These are phyloP conservation scores for Leccinum boreale DNA, from an alignment of 768 basidiomycete species.

Conservation along the genomic window DNA sequence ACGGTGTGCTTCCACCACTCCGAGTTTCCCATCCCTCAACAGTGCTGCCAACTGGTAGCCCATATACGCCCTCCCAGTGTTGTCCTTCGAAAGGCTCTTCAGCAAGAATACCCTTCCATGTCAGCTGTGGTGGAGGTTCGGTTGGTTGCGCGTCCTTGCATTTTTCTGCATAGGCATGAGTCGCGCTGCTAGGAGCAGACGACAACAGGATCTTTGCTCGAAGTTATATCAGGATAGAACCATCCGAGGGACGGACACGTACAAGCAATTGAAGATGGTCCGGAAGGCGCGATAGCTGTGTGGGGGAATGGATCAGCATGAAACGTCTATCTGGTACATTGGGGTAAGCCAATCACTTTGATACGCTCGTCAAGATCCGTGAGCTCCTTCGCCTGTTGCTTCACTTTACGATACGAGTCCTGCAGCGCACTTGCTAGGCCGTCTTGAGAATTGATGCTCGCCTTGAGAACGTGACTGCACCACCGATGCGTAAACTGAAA, in stretches of 20 bases:
- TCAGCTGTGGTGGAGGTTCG: constrained; percentile 40
- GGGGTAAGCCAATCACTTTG: constrained; percentile 38
- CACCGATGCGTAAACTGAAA: constrained; percentile 11
- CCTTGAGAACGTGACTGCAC: constrained; percentile 60
- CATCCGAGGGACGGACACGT: constrained; percentile 18
- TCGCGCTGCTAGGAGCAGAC: constrained; percentile 44
- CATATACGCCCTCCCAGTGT: constrained; percentile 79
- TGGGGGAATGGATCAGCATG: constrained; percentile 4
- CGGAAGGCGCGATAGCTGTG: constrained; percentile 56
- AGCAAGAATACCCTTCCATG: constrained; percentile 76
- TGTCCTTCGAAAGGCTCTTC: constrained; percentile 86
- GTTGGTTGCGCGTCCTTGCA: constrained; percentile 42
- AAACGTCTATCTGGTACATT: not conserved
- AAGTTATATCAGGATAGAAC: constrained; percentile 1
- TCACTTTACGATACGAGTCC: constrained; percentile 49
- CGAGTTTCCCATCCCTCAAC: constrained; percentile 38
- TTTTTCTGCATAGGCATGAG: constrained; percentile 50
- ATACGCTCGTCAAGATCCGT: constrained; percentile 66
- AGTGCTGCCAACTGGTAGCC: constrained; percentile 46
- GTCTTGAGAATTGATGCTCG: constrained; percentile 64
- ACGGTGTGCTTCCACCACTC: constrained; percentile 55
- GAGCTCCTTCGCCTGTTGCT: constrained; percentile 43
- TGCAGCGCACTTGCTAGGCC: constrained; percentile 57
- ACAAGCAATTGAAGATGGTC: constrained; percentile 76
- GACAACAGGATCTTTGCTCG: constrained; percentile 53